Evolutionary conservation across 257 asterid species (phyloP), one percentile per base, ranked within the genome.

Genomic region (Nicotiana paniculata): DNA sequence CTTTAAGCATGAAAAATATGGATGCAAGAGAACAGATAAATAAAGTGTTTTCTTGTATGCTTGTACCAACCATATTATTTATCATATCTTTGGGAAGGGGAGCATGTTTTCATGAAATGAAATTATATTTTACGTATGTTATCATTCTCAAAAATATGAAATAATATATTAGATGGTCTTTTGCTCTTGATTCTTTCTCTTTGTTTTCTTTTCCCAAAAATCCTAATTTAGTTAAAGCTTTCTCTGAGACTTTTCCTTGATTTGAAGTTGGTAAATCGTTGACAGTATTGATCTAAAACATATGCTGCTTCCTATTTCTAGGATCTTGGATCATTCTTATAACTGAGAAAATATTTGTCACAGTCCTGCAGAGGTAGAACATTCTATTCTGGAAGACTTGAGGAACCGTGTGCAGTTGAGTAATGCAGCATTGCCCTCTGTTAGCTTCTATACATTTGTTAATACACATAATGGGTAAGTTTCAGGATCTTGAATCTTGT

Each of bases 391-490:
- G 80, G 99, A 96, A 84, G 99, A 94, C 88, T 86, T 94, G 87
- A 90, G 98, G 84, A 96, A 90, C 80, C 99, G 99, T 70, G 98
- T 94, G 85, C 98, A 92, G 90, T 89, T 96, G 92, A 92, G 90
- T 87, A 93, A 88, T 82, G 76, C 86, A 82, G 86, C 92, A 68
- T 89, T 94, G 90, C 99, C 98, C 76, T 96, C 99, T 53, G 87
- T 96, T 84, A 93, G 97, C 92, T 94, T 94, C 88, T 96, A 94
- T 82, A 96, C 99, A 81, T 92, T 96, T 87, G 81, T 96, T 82
- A 96, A 96, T 90, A 94, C 99, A 48, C 98, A 94, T 83, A 90
- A 93, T 84, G 90, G 98, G 99, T 93, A 88, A 81, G 87, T 72
- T 65, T 46, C 79, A 24, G 28, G 39, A 26, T 48, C 74, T 86